These are phyloP conservation scores for Chenopodium formosanum DNA, from an alignment of 148 eudicot species.

Conservation along the genomic window DNA sequence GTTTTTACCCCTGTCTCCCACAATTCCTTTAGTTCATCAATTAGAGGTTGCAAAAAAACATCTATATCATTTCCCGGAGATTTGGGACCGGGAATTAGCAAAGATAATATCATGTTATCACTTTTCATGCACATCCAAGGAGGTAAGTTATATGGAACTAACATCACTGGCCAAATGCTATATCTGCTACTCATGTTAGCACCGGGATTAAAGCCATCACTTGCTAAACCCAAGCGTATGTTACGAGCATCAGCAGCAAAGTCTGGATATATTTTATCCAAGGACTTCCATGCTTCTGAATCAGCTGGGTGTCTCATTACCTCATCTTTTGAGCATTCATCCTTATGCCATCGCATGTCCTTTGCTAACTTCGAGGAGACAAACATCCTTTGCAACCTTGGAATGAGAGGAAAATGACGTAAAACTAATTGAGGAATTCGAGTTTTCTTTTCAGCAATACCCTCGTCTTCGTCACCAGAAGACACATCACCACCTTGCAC, in stretches of 20 bases:
- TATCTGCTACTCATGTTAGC: background rate
- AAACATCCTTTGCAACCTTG: background rate
- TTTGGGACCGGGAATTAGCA: background rate
- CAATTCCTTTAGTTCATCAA: too few species aligned
- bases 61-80: background rate
- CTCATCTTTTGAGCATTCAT: background rate
- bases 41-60: background rate
- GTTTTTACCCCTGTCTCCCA: background rate
- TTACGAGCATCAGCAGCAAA: background rate
- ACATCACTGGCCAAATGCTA: background rate
- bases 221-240: background rate
- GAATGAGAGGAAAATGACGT: background rate
- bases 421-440: background rate
- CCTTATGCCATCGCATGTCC: background rate
- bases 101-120: background rate
- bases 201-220: background rate
- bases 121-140: slow-evolving; percentile 14
- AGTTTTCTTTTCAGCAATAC: background rate
- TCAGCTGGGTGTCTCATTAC: background rate
- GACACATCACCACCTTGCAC: background rate
- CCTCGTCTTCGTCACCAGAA: background rate
- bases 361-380: background rate
- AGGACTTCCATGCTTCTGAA: background rate
- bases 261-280: background rate
- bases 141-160: background rate